Conservation (phyloP, 768 basidiomycete genomes). For the Clavaria fumosa region DNA sequence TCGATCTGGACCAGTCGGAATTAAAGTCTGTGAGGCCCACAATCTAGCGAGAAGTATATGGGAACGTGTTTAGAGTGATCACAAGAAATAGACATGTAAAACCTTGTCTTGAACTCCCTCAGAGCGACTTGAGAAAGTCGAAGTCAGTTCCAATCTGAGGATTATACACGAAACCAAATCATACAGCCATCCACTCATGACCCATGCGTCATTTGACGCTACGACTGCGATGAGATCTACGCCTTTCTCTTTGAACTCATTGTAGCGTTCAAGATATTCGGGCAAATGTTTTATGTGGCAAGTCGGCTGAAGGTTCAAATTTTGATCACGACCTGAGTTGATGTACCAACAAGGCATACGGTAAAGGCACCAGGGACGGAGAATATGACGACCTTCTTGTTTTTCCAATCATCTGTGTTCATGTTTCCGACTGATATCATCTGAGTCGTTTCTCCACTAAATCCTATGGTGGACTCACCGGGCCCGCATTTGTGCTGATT, state of each 20-base stretch:
- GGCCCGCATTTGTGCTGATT: constrained; percentile 33
- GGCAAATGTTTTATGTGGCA: constrained; percentile 53
- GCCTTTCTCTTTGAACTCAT: constrained; percentile 65
- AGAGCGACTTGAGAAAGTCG: constrained; percentile 18
- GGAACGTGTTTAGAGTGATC: constrained; percentile 1
- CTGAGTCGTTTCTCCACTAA: too few species aligned
- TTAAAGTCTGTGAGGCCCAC: constrained; percentile 39
- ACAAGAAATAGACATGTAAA: background rate
- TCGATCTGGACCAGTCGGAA: constrained; percentile 37
- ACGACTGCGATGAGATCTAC: constrained; percentile 57
- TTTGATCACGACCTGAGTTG: constrained; percentile 9
- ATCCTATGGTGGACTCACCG: constrained; percentile 32
- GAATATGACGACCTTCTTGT: constrained; percentile 69
- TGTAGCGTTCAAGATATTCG: constrained; percentile 47
- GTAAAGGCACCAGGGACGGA: constrained; percentile 75
- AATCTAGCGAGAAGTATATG: constrained; percentile 27
- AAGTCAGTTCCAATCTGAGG: background rate
- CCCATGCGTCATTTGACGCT: constrained; percentile 68
- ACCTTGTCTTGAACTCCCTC: constrained; percentile 57
- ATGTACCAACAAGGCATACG: constrained; percentile 30
- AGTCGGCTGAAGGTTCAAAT: constrained; percentile 25
- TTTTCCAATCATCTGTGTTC: constrained; percentile 49
- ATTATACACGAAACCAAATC: background rate
- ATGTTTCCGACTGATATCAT: constrained; percentile 33
- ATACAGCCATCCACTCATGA: constrained; percentile 42